Evolutionary conservation across 2,329 filamentous ascomycete genomes (phyloP), one percentile per base, ranked within the genome.

Genomic region (Erysiphe pulchra): DNA sequence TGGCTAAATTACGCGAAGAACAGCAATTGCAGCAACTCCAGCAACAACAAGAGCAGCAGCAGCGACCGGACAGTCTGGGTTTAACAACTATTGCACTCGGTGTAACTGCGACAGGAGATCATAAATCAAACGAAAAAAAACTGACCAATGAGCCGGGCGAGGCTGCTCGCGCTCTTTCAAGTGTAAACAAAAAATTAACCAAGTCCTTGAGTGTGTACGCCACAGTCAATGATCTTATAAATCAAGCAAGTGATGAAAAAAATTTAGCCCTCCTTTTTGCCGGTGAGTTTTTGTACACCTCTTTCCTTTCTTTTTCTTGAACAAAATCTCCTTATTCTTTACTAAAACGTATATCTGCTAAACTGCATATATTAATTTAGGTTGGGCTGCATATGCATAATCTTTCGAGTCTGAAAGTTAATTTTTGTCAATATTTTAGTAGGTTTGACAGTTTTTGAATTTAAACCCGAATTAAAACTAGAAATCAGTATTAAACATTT

Each of bases 221-320:
- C 2, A 94, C 85, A 13, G 90, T 98, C 46, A 95, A 94, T 56
- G 90, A 98, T 58, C 63, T 98, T 51, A 98, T 98, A 51, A 90
- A 94, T 59, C 81, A 92, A 63, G 87, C 90, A 8, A 87, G 80
- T 1, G 90, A 98, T 61, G 86, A 93, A 64, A 73, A 73, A 52
- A 94, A 98, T 58, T 60, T 99, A 56, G 87, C 90, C 2, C 77
- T 94, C 38, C 63, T 99, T 54, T 99, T 87, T 64, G 79, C 77
- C 55, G 65, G 66, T 54, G 52, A 39, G 50, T 48, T 3, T 43
- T 41, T 44, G 13, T 16, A 4, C 17, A 18, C 10, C 16, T 42
- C 1, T 17, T 16, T 31, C 6, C 20, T 16, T 9, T 37, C 4
- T 4, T 13, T 30, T 24, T 2, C 33, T 8, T n/a, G n/a, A 34